Percentiles rank a stretch among this genome's conserved stretches.
phyloP scores from a whole-genome alignment of 1,284 basidiomycete genomes.

The Exsudoporus floridanus region DNA sequence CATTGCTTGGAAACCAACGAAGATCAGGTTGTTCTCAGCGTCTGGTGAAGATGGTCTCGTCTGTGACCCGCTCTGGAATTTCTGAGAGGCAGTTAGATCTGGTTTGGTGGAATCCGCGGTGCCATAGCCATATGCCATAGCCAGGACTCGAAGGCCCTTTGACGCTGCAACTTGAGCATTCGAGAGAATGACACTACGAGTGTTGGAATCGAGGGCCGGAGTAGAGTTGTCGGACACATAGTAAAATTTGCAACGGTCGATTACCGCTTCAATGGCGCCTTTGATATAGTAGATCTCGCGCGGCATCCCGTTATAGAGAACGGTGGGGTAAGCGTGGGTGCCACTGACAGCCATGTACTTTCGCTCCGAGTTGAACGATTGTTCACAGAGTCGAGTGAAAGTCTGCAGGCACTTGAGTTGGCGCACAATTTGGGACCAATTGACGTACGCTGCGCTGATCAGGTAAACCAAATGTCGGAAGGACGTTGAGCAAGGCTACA shows the following conservation, averaged over 20 bases:
- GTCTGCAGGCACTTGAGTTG: slow-evolving; percentile 38
- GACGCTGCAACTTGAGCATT: slow-evolving; percentile 73
- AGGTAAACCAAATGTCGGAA: slow-evolving; percentile 66
- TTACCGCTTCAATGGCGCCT: slow-evolving; percentile 86
- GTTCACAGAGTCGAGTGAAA: slow-evolving; percentile 78
- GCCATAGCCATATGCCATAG: slow-evolving; percentile 85
- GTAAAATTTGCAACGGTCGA: slow-evolving; percentile 85
- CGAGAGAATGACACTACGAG: slow-evolving; percentile 62
- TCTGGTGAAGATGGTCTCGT: slow-evolving; percentile 36
- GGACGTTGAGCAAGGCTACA: slow-evolving; percentile 85
- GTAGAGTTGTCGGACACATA: slow-evolving; percentile 85
- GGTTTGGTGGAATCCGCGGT: slow-evolving; percentile 43
- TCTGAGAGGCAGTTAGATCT: slow-evolving; percentile 25
- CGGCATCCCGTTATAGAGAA: slow-evolving; percentile 40
- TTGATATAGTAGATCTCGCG: slow-evolving; percentile 88
- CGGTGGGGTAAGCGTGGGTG: slow-evolving; percentile 41
- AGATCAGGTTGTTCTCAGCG: slow-evolving; percentile 65
- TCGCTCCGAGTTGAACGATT: slow-evolving; percentile 88
- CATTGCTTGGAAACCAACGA: slow-evolving; percentile 95
- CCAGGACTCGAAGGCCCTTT: slow-evolving; percentile 83
- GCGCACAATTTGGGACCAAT: background rate
- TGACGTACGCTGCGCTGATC: slow-evolving; percentile 69
- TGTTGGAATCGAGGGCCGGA: slow-evolving; percentile 69
- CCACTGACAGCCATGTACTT: slow-evolving; percentile 94
- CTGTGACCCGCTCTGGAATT: slow-evolving; percentile 16